Evolutionary conservation across 1,284 basidiomycete species (phyloP), one percentile per base, ranked within the genome.

Genomic region (Entoloma clypeatum): DNA sequence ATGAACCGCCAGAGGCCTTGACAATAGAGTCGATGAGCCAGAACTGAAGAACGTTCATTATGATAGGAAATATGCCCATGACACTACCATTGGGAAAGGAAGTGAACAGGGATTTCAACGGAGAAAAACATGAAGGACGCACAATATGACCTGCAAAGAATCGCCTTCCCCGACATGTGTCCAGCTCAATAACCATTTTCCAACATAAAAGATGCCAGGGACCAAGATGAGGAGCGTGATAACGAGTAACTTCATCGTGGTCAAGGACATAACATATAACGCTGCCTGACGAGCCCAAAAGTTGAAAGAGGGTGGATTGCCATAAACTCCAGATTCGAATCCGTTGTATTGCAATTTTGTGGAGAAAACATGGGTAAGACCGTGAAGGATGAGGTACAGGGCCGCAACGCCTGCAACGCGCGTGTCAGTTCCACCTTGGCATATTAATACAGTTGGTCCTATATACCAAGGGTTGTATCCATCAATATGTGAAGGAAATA

Each of bases 401-500:
- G 95, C 72, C 19, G 75, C 84, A 40, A 98, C 87, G 49, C 93
- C 91, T 90, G 54, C 14, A 11, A 39, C 28, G 39, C 37, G 28
- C 14, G 37, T 23, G 37, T 28, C 42, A 31, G 29, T 28, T 16
- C 13, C 11, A 18, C 37, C 30, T 33, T 38, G 17, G 31, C 27
- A 23, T 40, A 26, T 22, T 30, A 25, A 17, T 36, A 11, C 7
- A 19, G 10, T 28, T 14, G 26, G 26, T 14, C 11, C 14, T 62
- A 79, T 54, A n/a, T 50, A 86, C 92, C 94, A 41, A 95, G 67
- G 0, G 94, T 97, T 13, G 94, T 97, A 64, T 99, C 95, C 47
- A 98, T 73, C 23, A 95, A 71, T 41, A 99, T 88, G 59, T 98
- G 95, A 44, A 97, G 79, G 61, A 97, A 96, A 67, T 98, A 97